Base-by-base conservation (phyloP, 2,329 filamentous ascomycete genomes). In the Neonectria ditissima region DNA sequence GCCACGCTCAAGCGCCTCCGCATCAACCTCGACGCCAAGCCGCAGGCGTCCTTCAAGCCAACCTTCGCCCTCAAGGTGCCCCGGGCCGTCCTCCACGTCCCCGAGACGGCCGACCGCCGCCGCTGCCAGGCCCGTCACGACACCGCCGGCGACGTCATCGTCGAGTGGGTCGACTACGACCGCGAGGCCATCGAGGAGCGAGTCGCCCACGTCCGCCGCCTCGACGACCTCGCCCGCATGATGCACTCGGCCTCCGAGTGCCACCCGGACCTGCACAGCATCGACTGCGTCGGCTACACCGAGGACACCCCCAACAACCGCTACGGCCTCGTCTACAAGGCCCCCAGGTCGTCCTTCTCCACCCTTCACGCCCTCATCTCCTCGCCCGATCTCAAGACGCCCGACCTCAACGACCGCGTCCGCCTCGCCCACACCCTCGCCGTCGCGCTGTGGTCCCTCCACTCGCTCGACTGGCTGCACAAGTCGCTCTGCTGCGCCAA, bases 401-500 rank as follows among this genome's bases (percentile, higher is more conserved):
- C 81, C 3, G 81, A 83, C 59, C 77, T 84, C n/a, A 75, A 80
- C 56, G 79, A 80, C 59, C 77, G 81, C 16, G 76, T 84, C 47
- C 72, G 67, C 20, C 77, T 84, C 2, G 82, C 82, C 3, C 72
- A 76, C 26, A 81, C 75, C 3, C 77, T 84, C 20, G 79, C 80
- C 28, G 76, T 83, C 18, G 80, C 82, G 2, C 71, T 84, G 10
- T 83, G 81, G 78, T 82, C 81, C 16, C 79, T 86, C n/a, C 84
- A 86, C 69, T 83, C 82, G 1, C 80, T 86, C 39, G 83, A 85
- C 71, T 86, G 83, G 84, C 78, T 86, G 43, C 84, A 88, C 77
- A 88, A 88, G 72, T 85, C 83, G 39, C 78, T 88, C 14, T 83
- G 85, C 55, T 80, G 78, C 59, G 74, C 82, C 61, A 87, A 86